Conservation (phyloP, 768 basidiomycete genomes). For the Cystobasidium ongulense region DNA sequence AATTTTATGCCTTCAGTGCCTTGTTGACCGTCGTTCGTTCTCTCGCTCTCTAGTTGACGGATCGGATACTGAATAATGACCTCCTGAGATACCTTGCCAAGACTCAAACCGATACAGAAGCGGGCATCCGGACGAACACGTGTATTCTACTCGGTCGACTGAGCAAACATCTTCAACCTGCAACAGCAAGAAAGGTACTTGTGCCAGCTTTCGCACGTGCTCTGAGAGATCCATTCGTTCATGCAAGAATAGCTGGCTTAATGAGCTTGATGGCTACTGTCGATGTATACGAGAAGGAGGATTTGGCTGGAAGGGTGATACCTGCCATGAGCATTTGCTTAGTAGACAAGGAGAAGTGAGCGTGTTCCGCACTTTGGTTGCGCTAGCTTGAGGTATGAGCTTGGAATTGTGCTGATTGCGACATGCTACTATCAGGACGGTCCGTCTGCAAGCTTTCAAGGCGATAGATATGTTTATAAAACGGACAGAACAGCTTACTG, state of each 20-base stretch:
- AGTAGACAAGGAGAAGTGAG: slow-evolving; percentile 86
- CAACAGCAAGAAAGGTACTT: slow-evolving; percentile 91
- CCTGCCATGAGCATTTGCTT: slow-evolving; percentile 70
- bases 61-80: slow-evolving; percentile 92
- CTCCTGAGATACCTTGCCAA: slow-evolving; percentile 84
- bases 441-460: slow-evolving; percentile 93
- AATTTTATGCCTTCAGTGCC: too few species aligned
- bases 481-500: slow-evolving; percentile 67
- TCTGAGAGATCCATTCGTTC: slow-evolving; percentile 81
- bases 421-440: slow-evolving; percentile 55
- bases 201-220: slow-evolving; percentile 88
- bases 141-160: slow-evolving; percentile 90
- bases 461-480: slow-evolving; percentile 80
- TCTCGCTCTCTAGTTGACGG: slow-evolving; percentile 57
- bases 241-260: slow-evolving; percentile 82
- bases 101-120: slow-evolving; percentile 82
- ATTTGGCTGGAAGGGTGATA: slow-evolving; percentile 79
- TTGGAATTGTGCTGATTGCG: background rate
- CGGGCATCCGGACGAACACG: slow-evolving; percentile 93
- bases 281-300: slow-evolving; percentile 79
- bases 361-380: too few species aligned
- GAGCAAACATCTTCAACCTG: slow-evolving; percentile 70
- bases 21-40: background rate
- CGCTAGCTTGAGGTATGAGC: too few species aligned
- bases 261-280: slow-evolving; percentile 94